phyloP scores from a whole-genome alignment of 345 rosid species.

The Gossypium herbaceum region DNA sequence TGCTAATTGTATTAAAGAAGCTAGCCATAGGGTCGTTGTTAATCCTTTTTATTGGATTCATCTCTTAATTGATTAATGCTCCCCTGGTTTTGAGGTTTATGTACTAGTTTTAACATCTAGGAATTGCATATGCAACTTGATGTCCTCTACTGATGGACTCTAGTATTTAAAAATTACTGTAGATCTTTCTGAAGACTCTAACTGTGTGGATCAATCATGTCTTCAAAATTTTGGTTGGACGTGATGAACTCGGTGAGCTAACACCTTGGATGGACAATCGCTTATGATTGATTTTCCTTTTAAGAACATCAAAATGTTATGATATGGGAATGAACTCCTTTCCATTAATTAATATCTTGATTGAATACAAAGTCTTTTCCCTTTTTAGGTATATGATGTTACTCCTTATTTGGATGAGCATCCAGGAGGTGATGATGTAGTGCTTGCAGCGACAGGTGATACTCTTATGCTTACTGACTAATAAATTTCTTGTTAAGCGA shows the following conservation, averaged over 20 bases:
- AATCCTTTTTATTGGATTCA: neutral
- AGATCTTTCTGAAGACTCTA: neutral
- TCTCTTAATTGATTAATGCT: neutral
- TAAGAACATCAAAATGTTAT: neutral
- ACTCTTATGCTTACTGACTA: slow-evolving; percentile 6
- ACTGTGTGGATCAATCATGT: neutral
- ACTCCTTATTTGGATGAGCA: slow-evolving; percentile 80
- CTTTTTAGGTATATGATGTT: slow-evolving; percentile 70
- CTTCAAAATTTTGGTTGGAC: neutral
- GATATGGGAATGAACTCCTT: neutral
- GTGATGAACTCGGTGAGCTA: neutral
- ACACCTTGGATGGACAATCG: neutral
- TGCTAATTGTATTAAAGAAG: neutral
- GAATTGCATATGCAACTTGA: neutral
- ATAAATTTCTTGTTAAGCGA: neutral
- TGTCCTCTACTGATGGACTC: neutral
- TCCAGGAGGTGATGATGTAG: slow-evolving; percentile 92
- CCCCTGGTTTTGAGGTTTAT: neutral
- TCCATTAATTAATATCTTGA: neutral
- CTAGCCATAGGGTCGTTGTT: neutral
- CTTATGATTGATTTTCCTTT: neutral
- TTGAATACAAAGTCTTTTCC: neutral
- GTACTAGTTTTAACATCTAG: neutral
- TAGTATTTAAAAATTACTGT: neutral
- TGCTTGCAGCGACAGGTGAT: slow-evolving; percentile 66